phyloP scores from a whole-genome alignment of 805 yeast species.

The Lipomyces orientalis region DNA sequence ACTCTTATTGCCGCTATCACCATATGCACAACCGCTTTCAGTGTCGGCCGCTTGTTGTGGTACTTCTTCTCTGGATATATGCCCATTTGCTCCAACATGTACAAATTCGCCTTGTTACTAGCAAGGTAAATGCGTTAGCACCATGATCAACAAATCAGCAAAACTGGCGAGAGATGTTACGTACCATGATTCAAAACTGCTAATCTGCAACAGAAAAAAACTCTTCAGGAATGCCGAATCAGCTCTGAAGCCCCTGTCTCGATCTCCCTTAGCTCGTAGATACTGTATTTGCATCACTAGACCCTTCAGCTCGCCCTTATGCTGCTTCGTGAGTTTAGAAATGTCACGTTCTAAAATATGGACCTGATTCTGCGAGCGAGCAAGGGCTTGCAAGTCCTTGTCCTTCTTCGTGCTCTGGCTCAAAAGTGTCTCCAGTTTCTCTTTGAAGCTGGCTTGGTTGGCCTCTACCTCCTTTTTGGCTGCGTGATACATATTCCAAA shows the following conservation, averaged over 20 bases:
- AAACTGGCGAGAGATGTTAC: background rate
- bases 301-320: constrained; percentile 29
- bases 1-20: constrained; percentile 45
- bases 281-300: constrained; percentile 38
- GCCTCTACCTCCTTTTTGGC: background rate
- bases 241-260: constrained; percentile 37
- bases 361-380: background rate
- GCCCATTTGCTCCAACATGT: constrained; percentile 42
- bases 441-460: background rate
- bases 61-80: constrained; percentile 40
- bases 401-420: constrained; percentile 4
- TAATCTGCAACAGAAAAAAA: constrained; percentile 43
- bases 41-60: constrained; percentile 29
- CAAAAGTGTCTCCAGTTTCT: constrained; percentile 2
- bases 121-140: constrained; percentile 1
- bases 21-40: constrained; percentile 41
- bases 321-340: constrained; percentile 11
- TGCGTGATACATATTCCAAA: background rate
- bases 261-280: constrained; percentile 33
- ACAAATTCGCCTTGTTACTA: constrained; percentile 42
- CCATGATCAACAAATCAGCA: background rate
- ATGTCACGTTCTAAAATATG: background rate
- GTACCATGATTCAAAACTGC: constrained; percentile 42
- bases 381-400: background rate
- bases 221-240: constrained; percentile 46